Percentiles rank a stretch among this genome's conserved stretches.
Conservation (phyloP, 2,329 filamentous ascomycete species). For the Xylariaceae sp. region DNA sequence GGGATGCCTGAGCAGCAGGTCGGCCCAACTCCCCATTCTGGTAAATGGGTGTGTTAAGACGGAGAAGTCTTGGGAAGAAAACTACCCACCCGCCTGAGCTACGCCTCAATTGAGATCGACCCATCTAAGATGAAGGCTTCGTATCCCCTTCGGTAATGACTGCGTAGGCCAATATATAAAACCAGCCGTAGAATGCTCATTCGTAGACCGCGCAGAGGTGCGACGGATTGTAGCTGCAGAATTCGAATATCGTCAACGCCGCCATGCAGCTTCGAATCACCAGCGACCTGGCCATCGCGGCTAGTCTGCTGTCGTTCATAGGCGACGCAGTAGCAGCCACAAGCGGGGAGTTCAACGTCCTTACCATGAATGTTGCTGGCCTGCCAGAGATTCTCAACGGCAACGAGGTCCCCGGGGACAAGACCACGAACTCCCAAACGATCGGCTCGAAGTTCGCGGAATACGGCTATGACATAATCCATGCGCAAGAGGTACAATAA, state of each 20-base stretch:
- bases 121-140: neutral
- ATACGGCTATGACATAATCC: conserved; percentile 63
- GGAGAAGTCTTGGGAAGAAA: conserved; percentile 13
- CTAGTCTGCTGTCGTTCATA: conserved; percentile 6
- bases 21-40: conserved; percentile 21
- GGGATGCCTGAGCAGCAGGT: conserved; percentile 7
- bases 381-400: conserved; percentile 50
- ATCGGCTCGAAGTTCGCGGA: conserved; percentile 61
- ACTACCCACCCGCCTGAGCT: conserved; percentile 7
- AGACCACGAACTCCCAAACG: conserved; percentile 56
- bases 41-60: conserved; percentile 20
- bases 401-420: conserved; percentile 66
- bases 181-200: neutral
- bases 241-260: neutral
- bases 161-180: no score
- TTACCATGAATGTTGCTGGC: conserved; percentile 38
- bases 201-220: neutral
- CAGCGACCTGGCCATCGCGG: conserved; percentile 12
- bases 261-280: conserved; percentile 18
- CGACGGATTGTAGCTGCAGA: neutral
- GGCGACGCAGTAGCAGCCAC: conserved; percentile 27
- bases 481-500: conserved; percentile 60
- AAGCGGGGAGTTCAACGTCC: conserved; percentile 34
- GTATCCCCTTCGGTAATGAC: neutral
- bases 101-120: conserved; percentile 2